Conservation (phyloP, 2,329 filamentous ascomycete species). For the Aschersonia sp. region DNA sequence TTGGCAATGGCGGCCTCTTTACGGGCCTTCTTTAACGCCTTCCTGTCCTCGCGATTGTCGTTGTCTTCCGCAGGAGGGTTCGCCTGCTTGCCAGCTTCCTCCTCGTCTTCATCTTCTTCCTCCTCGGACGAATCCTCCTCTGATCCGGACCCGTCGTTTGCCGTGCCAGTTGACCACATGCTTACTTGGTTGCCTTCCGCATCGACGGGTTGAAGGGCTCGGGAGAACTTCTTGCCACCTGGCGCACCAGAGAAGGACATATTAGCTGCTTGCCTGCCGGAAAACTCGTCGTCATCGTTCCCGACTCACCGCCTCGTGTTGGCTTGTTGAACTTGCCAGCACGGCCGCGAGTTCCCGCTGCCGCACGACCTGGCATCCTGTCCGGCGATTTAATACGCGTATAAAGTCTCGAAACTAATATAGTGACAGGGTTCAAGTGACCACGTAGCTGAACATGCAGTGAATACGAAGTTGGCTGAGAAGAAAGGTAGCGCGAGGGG, state of each 20-base stretch:
- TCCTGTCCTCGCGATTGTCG: slow-evolving; percentile 70
- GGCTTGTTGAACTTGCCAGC: slow-evolving; percentile 93
- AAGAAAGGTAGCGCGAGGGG: too few species aligned
- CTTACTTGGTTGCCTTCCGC: slow-evolving; percentile 76
- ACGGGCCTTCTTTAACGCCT: slow-evolving; percentile 73
- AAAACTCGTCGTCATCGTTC: neutral
- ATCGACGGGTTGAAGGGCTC: slow-evolving; percentile 77
- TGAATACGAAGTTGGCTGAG: too few species aligned
- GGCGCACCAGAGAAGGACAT: neutral
- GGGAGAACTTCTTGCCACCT: slow-evolving; percentile 95
- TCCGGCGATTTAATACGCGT: neutral
- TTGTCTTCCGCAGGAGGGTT: slow-evolving; percentile 26
- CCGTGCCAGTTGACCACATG: slow-evolving; percentile 64
- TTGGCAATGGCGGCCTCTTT: slow-evolving; percentile 79
- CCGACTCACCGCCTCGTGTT: slow-evolving; percentile 64
- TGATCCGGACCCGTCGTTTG: slow-evolving; percentile 37
- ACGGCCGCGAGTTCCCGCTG: slow-evolving; percentile 51
- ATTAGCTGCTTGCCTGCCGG: neutral
- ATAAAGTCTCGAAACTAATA: neutral
- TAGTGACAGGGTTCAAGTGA: too few species aligned
- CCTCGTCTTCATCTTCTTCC: slow-evolving; percentile 26
- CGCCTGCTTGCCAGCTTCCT: slow-evolving; percentile 33
- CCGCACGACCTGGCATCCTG: slow-evolving; percentile 31
- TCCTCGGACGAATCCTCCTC: slow-evolving; percentile 35
- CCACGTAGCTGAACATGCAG: too few species aligned